Conservation (phyloP, 2,329 filamentous ascomycete species). For the Berkeleyomyces rouxiae region DNA sequence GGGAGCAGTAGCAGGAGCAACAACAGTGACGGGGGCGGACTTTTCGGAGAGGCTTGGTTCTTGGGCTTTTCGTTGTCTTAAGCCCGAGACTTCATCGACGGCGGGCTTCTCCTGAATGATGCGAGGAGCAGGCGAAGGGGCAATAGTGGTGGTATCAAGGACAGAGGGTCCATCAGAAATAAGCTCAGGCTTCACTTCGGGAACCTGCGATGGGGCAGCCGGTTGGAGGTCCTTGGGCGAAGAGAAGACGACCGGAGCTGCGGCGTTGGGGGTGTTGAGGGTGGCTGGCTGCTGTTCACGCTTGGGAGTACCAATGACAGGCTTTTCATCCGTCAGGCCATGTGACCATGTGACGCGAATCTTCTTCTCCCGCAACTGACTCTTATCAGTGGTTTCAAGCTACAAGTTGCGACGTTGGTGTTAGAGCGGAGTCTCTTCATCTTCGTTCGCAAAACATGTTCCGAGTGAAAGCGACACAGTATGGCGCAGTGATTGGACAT, state of each 20-base stretch:
- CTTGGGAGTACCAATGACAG: constrained; percentile 15
- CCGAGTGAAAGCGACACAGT: background rate
- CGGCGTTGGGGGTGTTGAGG: constrained; percentile 18
- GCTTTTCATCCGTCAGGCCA: constrained; percentile 27
- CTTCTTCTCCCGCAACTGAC: constrained; percentile 76
- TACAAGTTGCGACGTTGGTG: constrained; percentile 23
- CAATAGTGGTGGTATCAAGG: constrained; percentile 33
- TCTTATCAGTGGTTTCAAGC: constrained; percentile 70
- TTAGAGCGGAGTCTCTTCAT: constrained; percentile 5
- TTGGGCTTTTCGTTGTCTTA: constrained; percentile 11
- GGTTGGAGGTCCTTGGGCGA: constrained; percentile 26
- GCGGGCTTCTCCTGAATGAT: background rate
- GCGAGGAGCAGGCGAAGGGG: constrained; percentile 4
- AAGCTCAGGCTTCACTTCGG: constrained; percentile 5
- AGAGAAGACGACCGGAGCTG: constrained; percentile 29
- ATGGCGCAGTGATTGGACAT: background rate
- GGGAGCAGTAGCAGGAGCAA: background rate
- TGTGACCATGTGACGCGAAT: constrained; percentile 75
- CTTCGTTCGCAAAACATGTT: background rate
- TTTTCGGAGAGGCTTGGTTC: constrained; percentile 3
- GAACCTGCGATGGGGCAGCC: constrained; percentile 18
- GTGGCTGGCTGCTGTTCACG: constrained; percentile 13
- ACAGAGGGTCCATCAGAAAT: constrained; percentile 21
- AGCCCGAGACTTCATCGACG: constrained; percentile 1
- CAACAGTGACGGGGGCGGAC: background rate